Conservation (phyloP, 2,329 filamentous ascomycete species). For the Calonectria pseudoreteaudii region DNA sequence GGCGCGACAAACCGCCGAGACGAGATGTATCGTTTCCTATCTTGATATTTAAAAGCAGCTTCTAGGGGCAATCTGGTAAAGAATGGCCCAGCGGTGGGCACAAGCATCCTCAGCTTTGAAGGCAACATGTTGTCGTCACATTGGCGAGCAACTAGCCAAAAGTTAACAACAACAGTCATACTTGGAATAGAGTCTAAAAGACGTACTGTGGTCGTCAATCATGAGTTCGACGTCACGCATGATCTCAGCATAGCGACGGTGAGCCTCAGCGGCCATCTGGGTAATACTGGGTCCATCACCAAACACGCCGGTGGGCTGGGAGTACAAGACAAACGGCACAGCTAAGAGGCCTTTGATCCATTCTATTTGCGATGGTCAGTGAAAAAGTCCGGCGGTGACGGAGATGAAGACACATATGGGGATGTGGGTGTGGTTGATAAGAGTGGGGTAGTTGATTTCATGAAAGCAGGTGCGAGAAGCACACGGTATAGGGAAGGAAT, state of each 20-base stretch:
- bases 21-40: slow-evolving; percentile 86
- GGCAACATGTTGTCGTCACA: slow-evolving; percentile 72
- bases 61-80: slow-evolving; percentile 90
- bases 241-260: slow-evolving; percentile 92
- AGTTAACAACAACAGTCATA: neutral
- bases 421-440: slow-evolving; percentile 2
- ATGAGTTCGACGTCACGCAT: slow-evolving; percentile 93
- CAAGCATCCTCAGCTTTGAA: slow-evolving; percentile 92
- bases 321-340: slow-evolving; percentile 96
- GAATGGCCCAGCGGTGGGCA: slow-evolving; percentile 92
- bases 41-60: slow-evolving; percentile 92
- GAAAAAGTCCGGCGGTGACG: neutral
- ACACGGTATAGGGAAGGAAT: neutral
- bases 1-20: slow-evolving; percentile 93
- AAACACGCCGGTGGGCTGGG: slow-evolving; percentile 90
- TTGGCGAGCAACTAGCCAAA: slow-evolving; percentile 74
- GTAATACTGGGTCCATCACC: slow-evolving; percentile 75
- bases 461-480: neutral
- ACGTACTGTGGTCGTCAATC: slow-evolving; percentile 88
- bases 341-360: slow-evolving; percentile 97
- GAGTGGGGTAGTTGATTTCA: slow-evolving; percentile 10
- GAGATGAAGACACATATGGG: neutral
- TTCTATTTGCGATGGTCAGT: slow-evolving; percentile 64
- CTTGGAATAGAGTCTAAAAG: neutral
- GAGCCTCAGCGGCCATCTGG: slow-evolving; percentile 82